A percentile compares a stretch with the other conserved stretches of the same genome.
Conservation (phyloP, 495 filamentous ascomycete species). For the Lophiostoma macrostomum region DNA sequence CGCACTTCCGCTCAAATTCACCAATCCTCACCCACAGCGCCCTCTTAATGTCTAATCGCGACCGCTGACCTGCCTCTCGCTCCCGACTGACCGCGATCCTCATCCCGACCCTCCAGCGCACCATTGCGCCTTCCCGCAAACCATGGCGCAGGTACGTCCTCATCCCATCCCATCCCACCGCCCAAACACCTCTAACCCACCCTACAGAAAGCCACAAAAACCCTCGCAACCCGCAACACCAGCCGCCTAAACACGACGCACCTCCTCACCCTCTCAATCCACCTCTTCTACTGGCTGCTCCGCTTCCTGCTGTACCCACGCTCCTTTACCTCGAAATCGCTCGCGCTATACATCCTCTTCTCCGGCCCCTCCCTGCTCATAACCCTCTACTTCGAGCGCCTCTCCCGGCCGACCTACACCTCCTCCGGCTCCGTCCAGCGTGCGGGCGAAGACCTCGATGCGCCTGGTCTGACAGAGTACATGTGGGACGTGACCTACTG, state of each 20-base stretch:
- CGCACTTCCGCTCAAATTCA: too few species aligned
- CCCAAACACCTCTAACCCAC: constrained; percentile 1
- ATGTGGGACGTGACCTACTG: constrained; percentile 97
- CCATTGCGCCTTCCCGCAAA: background rate
- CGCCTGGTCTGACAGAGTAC: constrained; percentile 88
- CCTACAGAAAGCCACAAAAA: constrained; percentile 86
- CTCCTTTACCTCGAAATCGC: constrained; percentile 49
- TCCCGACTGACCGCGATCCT: too few species aligned
- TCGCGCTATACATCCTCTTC: constrained; percentile 68
- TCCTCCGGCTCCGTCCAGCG: constrained; percentile 57
- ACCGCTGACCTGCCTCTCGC: background rate
- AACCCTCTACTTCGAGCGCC: constrained; percentile 77
- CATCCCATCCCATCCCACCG: background rate
- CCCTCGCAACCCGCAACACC: constrained; percentile 77
- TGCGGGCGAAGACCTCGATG: constrained; percentile 83
- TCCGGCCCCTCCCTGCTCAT: constrained; percentile 71
- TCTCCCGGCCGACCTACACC: constrained; percentile 72
- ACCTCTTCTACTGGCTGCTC: constrained; percentile 68
- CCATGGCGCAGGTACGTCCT: constrained; percentile 27
- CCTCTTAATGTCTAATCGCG: too few species aligned
- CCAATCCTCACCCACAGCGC: too few species aligned
- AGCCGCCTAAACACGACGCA: constrained; percentile 73
- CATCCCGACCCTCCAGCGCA: background rate
- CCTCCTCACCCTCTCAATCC: constrained; percentile 64
- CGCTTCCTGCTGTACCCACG: constrained; percentile 63